Conservation (phyloP, 2,329 filamentous ascomycete genomes). For the Pseudophaeomoniella oleicola region DNA sequence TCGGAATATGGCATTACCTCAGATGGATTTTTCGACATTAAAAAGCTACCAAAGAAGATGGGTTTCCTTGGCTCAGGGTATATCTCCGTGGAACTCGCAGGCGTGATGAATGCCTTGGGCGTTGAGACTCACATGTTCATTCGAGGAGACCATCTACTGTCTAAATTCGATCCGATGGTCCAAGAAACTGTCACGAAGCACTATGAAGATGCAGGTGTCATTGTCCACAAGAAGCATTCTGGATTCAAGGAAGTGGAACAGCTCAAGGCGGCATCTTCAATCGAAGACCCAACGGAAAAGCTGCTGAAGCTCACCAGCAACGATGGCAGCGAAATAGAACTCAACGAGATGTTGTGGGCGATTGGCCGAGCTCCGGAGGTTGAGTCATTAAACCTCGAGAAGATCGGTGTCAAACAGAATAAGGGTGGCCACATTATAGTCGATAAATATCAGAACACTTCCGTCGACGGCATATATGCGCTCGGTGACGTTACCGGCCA, state of each 20-base stretch:
- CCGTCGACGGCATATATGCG: conserved; percentile 31
- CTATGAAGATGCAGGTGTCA: conserved; percentile 33
- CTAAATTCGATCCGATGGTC: conserved; percentile 38
- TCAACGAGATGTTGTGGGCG: conserved; percentile 37
- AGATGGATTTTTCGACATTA: conserved; percentile 36
- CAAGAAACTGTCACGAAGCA: conserved; percentile 36
- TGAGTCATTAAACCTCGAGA: conserved; percentile 25
- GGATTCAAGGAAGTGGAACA: conserved; percentile 33
- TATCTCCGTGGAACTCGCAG: conserved; percentile 36
- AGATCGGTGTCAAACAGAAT: conserved; percentile 26
- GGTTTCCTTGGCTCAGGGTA: conserved; percentile 37
- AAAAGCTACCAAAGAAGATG: conserved; percentile 33
- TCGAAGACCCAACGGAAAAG: conserved; percentile 32
- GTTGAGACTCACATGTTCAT: conserved; percentile 38
- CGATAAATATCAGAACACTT: conserved; percentile 37
- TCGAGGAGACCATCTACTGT: conserved; percentile 30
- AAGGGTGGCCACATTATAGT: conserved; percentile 27
- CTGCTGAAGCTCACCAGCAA: conserved; percentile 27
- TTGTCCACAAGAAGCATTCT: conserved; percentile 30
- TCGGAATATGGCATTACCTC: conserved; percentile 35
- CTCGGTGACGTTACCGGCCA: conserved; percentile 37
- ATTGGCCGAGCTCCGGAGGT: conserved; percentile 32
- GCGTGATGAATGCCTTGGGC: conserved; percentile 33
- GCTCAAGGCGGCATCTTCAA: conserved; percentile 16
- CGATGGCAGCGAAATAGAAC: conserved; percentile 27